Evolutionary conservation across 2,329 filamentous ascomycete species (phyloP).

Genomic region (Hypoxylon rubiginosum): DNA sequence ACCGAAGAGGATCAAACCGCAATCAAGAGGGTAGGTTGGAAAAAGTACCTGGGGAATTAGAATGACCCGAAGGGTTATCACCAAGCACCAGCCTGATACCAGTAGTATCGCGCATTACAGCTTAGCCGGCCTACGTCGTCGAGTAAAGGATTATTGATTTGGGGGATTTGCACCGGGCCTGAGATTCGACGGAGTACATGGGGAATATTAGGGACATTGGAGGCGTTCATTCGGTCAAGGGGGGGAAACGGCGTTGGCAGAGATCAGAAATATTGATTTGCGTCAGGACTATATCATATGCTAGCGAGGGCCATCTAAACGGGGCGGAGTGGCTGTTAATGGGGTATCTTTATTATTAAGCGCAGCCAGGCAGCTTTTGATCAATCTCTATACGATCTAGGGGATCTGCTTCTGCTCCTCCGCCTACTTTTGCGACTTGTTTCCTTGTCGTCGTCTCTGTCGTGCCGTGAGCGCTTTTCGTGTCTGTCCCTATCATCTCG

Average conservation of each 20-base stretch:
- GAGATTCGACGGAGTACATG: constrained; percentile 36
- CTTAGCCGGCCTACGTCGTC: constrained; percentile 3
- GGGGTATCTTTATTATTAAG: constrained; percentile 38
- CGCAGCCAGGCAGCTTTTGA: constrained; percentile 17
- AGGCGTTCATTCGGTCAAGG: constrained; percentile 12
- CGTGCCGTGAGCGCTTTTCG: constrained; percentile 34
- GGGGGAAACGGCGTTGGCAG: constrained; percentile 19
- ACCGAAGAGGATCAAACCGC: constrained; percentile 76
- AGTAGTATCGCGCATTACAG: not conserved
- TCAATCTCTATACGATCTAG: constrained; percentile 49
- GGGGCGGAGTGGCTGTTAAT: constrained; percentile 32
- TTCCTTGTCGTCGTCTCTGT: constrained; percentile 47
- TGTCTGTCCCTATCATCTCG: constrained; percentile 42
- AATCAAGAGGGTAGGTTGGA: constrained; percentile 83
- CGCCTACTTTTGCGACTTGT: constrained; percentile 47
- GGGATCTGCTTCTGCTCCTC: constrained; percentile 62
- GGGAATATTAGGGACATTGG: constrained; percentile 1
- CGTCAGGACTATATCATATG: constrained; percentile 29
- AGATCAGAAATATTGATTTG: constrained; percentile 19
- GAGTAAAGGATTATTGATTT: constrained; percentile 23
- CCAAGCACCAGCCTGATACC: constrained; percentile 19
- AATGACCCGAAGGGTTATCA: constrained; percentile 17
- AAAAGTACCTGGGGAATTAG: constrained; percentile 72
- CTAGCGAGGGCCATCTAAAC: constrained; percentile 32
- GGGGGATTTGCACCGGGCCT: constrained; percentile 8